Conservation (phyloP, 140 eudicot genomes). For the Oenanthe javanica region DNA sequence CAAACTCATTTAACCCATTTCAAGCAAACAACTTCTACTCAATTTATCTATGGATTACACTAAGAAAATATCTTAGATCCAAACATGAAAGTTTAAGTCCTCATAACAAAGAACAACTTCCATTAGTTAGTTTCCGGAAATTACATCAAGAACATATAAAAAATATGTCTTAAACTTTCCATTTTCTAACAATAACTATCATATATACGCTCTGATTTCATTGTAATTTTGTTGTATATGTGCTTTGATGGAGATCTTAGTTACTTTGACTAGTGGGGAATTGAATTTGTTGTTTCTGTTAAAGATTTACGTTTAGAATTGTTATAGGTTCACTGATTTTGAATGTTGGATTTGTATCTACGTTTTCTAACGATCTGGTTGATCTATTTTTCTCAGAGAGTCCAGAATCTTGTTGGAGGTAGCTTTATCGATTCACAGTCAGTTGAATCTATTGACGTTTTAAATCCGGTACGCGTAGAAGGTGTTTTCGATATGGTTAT, state of each 20-base stretch:
- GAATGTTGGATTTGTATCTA: background rate
- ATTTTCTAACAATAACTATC: too few species aligned
- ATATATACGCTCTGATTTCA: background rate
- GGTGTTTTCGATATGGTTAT: background rate
- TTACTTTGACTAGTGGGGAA: background rate
- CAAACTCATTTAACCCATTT: too few species aligned
- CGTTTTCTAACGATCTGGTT: background rate
- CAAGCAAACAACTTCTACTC: too few species aligned
- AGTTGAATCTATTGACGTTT: constrained; percentile 59
- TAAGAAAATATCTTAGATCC: too few species aligned
- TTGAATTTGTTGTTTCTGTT: background rate
- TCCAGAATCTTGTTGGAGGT: constrained; percentile 80
- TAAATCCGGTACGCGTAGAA: constrained; percentile 63
- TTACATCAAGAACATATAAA: too few species aligned
- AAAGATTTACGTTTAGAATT: background rate
- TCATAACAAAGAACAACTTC: too few species aligned
- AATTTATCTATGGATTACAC: too few species aligned
- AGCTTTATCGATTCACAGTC: constrained; percentile 70
- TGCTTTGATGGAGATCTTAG: background rate
- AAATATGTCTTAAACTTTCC: too few species aligned
- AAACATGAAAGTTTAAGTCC: too few species aligned
- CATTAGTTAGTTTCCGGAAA: too few species aligned
- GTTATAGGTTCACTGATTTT: background rate
- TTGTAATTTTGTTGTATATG: background rate
- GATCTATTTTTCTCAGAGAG: constrained; percentile 48